phyloP scores from a whole-genome alignment of 2,329 filamentous ascomycete species.

The Nemania abortiva region DNA sequence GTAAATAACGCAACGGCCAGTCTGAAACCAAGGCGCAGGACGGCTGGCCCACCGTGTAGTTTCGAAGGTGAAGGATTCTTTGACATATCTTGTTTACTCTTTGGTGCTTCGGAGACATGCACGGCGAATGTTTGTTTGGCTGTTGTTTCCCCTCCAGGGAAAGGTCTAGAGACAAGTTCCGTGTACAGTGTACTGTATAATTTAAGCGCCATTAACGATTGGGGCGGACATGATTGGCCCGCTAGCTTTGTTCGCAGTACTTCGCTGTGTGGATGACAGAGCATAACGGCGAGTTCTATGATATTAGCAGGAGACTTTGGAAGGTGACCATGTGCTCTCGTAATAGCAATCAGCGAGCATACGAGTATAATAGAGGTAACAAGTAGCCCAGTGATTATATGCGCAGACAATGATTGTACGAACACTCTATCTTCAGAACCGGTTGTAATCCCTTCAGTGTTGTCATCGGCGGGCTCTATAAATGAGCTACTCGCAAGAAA shows the following conservation, averaged over 20 bases:
- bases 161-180: too few relatives aligned
- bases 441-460: background rate
- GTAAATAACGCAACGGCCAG: background rate
- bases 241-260: background rate
- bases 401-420: background rate
- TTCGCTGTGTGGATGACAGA: slow-evolving; percentile 1
- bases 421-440: slow-evolving; percentile 1
- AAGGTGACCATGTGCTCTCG: background rate
- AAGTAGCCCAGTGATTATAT: background rate
- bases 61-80: background rate
- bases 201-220: background rate
- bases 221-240: background rate
- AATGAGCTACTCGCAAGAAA: background rate
- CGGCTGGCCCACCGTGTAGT: background rate
- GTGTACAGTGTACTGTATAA: background rate
- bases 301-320: background rate
- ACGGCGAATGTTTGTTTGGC: background rate
- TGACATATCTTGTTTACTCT: background rate
- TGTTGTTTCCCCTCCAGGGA: too few relatives aligned
- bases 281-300: background rate
- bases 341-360: background rate
- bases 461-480: background rate
- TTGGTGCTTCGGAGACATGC: background rate
- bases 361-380: background rate
- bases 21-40: background rate